Evolutionary conservation across 2,329 filamentous ascomycete species (phyloP).

Genomic region (Coniella lustricola): DNA sequence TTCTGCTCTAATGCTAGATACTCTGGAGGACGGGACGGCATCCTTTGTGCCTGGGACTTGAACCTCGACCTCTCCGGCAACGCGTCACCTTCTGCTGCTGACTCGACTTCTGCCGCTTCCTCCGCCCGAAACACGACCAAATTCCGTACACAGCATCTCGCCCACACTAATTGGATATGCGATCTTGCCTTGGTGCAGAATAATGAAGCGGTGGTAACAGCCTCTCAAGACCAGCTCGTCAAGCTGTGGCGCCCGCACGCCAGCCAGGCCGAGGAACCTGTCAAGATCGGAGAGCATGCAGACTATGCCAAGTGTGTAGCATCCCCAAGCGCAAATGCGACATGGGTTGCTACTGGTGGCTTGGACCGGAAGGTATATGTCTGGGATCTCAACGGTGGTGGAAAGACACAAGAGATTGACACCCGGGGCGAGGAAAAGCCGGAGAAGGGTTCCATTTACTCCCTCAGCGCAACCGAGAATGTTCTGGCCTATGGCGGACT

Average conservation of each 20-base stretch:
- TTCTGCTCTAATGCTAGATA: constrained; percentile 52
- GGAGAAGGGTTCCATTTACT: constrained; percentile 94
- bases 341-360: constrained; percentile 91
- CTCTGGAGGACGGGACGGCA: constrained; percentile 89
- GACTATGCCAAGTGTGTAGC: constrained; percentile 96
- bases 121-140: constrained; percentile 40
- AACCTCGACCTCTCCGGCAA: constrained; percentile 54
- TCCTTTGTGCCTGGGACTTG: constrained; percentile 93
- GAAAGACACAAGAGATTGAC: constrained; percentile 81
- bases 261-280: constrained; percentile 58
- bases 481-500: constrained; percentile 89
- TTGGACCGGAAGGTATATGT: constrained; percentile 86
- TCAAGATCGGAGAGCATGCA: constrained; percentile 82
- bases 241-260: constrained; percentile 81
- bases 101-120: constrained; percentile 21
- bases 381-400: constrained; percentile 86
- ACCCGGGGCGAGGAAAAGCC: constrained; percentile 73
- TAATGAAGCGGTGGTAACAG: constrained; percentile 75
- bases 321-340: constrained; percentile 54
- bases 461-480: constrained; percentile 69
- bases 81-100: constrained; percentile 17
- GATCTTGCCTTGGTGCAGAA: constrained; percentile 76
- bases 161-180: constrained; percentile 95
- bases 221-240: constrained; percentile 88
- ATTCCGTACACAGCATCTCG: constrained; percentile 57